Base-by-base conservation (phyloP, 805 yeast genomes). In the Wickerhamiella vanderwaltii region DNA sequence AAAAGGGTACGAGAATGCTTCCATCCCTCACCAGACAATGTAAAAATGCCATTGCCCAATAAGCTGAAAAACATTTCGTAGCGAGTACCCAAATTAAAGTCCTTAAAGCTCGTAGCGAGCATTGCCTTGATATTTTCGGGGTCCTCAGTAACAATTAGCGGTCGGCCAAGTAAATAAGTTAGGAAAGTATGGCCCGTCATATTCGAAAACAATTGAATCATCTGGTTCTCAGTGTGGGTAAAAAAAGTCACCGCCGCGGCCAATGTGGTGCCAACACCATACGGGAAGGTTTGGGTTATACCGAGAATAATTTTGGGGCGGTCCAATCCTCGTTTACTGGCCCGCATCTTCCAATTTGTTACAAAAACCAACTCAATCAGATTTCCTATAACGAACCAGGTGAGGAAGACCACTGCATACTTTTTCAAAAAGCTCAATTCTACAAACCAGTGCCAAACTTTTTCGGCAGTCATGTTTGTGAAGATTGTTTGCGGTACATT, bases 21-120 rank as follows among this genome's bases (percentile, higher is more conserved):
- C 64, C 64, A 60, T 32, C 57, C 60, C 35, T 51, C 54, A 20
- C 62, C 61, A 33, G 54, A 55, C 26, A 55, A 47, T 3, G 61
- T 58, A 49, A 60, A 60, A 36, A 60, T 60, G 6, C 64, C 63
- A 25, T 54, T 47, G 9, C 63, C 63, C 6, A 60, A 47, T 30
- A 58, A 29, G 12, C 56, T 55, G 33, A 25, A 41, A 31, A 60
- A 49, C 43, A 50, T 52, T 13, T 43, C 43, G 34, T 51, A 43
- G 22, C 63, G 50, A 17, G 36, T 23, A 2, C 62, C 63, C 17
- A 58, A 48, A 4, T 45, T 49, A 35, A 44, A 60, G 39, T 60
- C 63, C 43, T 53, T 49, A 43, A 59, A 60, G 26, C 52, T 50
- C 5, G 60, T 55, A 6, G 63, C 57, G 23, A 59, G 49, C 16